Evolutionary conservation across 78 protist genomes (phyloP), one percentile per base, ranked within the genome.

Genomic region (slime mould (Dictyostelium discoideum)): DNA sequence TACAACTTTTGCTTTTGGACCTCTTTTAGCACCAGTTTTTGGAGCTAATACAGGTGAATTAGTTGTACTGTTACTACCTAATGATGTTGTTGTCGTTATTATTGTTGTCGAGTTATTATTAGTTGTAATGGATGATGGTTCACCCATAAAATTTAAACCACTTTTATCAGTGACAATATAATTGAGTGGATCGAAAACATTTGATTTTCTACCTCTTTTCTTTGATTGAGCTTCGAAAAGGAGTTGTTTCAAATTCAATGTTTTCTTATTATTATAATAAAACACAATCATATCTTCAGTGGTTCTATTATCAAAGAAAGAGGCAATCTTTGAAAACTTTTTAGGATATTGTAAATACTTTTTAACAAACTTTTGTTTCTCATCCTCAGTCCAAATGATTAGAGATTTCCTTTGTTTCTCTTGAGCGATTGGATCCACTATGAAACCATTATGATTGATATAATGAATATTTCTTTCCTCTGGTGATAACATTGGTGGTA

Each of bases 201-300:
- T 74, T 74, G 81, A 74, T 77, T 77, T 86, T 54, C 74, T 80
- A 14, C 85, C 84, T 39, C 87, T 67, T 69, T 89, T 89, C 69
- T 89, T 89, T 5, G 87, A n/a, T 69, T 89, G 94, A 14, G 94
- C 69, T 7, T 89, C 85, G 0, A 81, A 32, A 16, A 93, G 42
- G 1, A 85, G 54, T 48, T 77, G 78, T 73, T 93, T 93, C 48
- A 93, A 40, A 72, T 93, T 86, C 3, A 93, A 60, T 4, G 85
- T 80, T 73, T 93, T 93, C 42, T 93, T 93, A 73, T 93, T 93
- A 20, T 79, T 84, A 50, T 93, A 93, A 57, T 93, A 93, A 50
- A 93, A 93, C n/a, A 81, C 84, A 18, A 93, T 46, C 74, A 93
- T 87, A 39, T 93, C 96, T 26, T 87, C 87, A 3, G 92, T 73